Conservation (phyloP, 148 eudicot species). For the Drosera capensis region DNA sequence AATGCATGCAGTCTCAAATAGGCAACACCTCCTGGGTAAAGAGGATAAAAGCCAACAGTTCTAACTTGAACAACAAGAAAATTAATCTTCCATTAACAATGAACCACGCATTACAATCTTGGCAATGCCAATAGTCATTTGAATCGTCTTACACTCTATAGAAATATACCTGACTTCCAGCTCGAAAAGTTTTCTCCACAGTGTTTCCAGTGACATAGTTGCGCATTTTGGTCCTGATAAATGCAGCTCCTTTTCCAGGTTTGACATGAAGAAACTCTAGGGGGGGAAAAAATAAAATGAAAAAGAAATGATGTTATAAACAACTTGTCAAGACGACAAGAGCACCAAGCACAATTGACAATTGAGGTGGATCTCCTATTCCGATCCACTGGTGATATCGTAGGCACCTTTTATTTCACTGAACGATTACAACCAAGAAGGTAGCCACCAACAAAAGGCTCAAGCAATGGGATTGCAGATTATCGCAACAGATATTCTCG, state of each 20-base stretch:
- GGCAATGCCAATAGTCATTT: not conserved
- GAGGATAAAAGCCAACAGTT: not conserved
- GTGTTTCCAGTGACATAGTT: slow-evolving; percentile 79
- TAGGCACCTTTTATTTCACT: too few relatives aligned
- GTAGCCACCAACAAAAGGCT: too few relatives aligned
- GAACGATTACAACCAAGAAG: too few relatives aligned
- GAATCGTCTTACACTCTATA: not conserved
- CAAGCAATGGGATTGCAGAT: too few relatives aligned
- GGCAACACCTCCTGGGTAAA: too few relatives aligned
- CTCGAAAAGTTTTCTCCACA: slow-evolving; percentile 91
- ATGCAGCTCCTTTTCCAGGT: slow-evolving; percentile 99
- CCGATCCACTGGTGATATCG: too few relatives aligned
- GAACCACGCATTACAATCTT: too few relatives aligned
- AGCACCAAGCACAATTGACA: not conserved
- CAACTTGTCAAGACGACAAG: too few relatives aligned
- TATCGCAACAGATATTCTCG: too few relatives aligned
- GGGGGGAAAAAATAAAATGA: not conserved
- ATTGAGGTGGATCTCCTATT: too few relatives aligned
- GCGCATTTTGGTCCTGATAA: slow-evolving; percentile 81
- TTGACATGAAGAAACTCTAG: slow-evolving; percentile 94
- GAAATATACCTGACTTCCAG: slow-evolving; percentile 66
- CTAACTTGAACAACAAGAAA: not conserved
- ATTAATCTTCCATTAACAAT: not conserved
- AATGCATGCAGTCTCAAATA: too few relatives aligned
- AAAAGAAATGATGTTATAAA: too few relatives aligned